Evolutionary conservation across 495 filamentous ascomycete species (phyloP).

Genomic region (Glarea lozoyensis): DNA sequence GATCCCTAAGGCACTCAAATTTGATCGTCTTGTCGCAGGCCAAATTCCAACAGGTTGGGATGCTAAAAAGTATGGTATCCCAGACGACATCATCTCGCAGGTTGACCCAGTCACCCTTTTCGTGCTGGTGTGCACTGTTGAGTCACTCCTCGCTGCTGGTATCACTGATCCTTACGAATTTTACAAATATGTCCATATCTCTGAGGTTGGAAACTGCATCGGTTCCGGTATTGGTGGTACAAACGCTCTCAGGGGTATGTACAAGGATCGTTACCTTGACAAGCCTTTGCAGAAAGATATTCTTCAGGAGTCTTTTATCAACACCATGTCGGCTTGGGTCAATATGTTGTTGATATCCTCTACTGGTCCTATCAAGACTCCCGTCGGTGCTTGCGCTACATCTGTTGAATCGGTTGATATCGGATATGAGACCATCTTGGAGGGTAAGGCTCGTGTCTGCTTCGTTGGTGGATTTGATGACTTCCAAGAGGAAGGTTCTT

Average conservation of each 20-base stretch:
- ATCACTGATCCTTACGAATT: conserved; percentile 99
- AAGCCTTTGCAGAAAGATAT: conserved; percentile 99
- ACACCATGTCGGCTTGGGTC: conserved; percentile 99
- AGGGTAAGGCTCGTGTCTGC: conserved; percentile 94
- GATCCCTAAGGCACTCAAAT: conserved; percentile 93
- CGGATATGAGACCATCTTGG: conserved; percentile 94
- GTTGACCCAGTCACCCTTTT: conserved; percentile 95
- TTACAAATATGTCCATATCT: conserved; percentile 98
- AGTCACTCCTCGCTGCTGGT: conserved; percentile 83
- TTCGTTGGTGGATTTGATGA: conserved; percentile 98
- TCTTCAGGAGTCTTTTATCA: conserved; percentile 98
- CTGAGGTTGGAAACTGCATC: conserved; percentile 96
- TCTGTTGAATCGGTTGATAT: conserved; percentile 96
- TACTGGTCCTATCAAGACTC: conserved; percentile 97
- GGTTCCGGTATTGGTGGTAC: conserved; percentile 97
- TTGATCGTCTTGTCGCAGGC: conserved; percentile 94
- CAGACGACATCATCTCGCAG: conserved; percentile 94
- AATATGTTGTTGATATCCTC: conserved; percentile 98
- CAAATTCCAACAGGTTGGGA: conserved; percentile 97
- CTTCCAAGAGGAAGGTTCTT: conserved; percentile 98
- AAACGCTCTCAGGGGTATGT: conserved; percentile 88
- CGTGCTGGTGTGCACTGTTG: conserved; percentile 86
- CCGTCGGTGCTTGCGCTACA: conserved; percentile 94
- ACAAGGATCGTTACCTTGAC: conserved; percentile 93
- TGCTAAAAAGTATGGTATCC: conserved; percentile 87